These are phyloP conservation scores for Kodamaea jinghongensis DNA, from an alignment of 805 yeast genomes.

Conservation along the genomic window DNA sequence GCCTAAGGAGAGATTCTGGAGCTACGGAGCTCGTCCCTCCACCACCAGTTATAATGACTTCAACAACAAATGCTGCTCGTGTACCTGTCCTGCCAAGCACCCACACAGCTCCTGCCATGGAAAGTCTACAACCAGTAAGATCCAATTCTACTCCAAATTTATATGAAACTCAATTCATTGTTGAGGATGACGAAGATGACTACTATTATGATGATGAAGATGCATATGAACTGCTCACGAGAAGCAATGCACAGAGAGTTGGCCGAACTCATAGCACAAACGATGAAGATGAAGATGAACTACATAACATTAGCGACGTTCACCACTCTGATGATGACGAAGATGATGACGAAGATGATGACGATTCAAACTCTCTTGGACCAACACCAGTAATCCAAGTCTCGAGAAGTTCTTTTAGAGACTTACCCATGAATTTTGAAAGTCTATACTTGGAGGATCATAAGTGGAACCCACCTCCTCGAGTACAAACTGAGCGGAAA, in stretches of 20 bases:
- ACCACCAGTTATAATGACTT: background rate
- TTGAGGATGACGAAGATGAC: constrained; percentile 12
- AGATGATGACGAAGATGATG: constrained; percentile 14
- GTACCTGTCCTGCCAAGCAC: constrained; percentile 1
- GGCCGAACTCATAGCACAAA: constrained; percentile 1
- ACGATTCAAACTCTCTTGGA: constrained; percentile 6
- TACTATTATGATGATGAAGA: constrained; percentile 14
- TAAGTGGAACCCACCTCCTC: constrained; percentile 51
- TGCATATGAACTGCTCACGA: constrained; percentile 11
- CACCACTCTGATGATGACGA: constrained; percentile 32
- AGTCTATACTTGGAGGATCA: background rate
- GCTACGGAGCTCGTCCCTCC: constrained; percentile 3
- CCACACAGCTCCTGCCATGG: background rate
- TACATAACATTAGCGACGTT: constrained; percentile 25
- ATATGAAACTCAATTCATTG: constrained; percentile 1
- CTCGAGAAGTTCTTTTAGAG: too few species aligned
- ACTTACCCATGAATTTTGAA: background rate
- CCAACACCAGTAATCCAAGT: background rate
- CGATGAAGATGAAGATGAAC: constrained; percentile 18
- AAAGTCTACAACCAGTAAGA: background rate
- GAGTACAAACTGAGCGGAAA: constrained; percentile 35
- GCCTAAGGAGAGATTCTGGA: constrained; percentile 3
- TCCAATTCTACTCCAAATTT: constrained; percentile 4
- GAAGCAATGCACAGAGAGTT: constrained; percentile 2
- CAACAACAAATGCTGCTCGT: background rate